phyloP scores from a whole-genome alignment of 306 rosid genomes.

The Spatholobus suberectus region DNA sequence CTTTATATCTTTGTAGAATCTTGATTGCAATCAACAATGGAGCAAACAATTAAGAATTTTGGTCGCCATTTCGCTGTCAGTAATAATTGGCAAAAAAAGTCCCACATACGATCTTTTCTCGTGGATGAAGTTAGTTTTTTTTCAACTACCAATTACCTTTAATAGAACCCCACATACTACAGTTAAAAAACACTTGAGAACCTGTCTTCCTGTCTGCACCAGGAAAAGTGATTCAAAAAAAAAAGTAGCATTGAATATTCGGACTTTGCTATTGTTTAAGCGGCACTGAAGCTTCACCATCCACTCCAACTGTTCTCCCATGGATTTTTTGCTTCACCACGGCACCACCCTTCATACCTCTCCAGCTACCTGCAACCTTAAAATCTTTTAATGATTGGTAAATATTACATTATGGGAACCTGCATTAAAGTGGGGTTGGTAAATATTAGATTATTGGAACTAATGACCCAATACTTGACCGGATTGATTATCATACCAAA shows the following conservation, averaged over 20 bases:
- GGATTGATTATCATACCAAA: too few relatives aligned
- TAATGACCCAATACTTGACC: too few relatives aligned
- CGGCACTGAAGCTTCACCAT: background rate
- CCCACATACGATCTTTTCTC: slow-evolving; percentile 35
- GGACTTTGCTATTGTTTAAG: background rate
- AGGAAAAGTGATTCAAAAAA: background rate
- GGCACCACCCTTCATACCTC: too few relatives aligned
- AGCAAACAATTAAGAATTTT: slow-evolving; percentile 14
- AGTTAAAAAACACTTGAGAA: background rate
- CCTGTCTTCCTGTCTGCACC: background rate
- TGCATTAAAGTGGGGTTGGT: too few relatives aligned
- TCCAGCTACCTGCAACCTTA: background rate
- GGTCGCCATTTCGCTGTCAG: slow-evolving; percentile 1
- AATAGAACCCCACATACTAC: slow-evolving; percentile 28
- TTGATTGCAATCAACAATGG: background rate
- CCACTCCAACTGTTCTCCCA: background rate
- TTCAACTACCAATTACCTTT: slow-evolving; percentile 34
- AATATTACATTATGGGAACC: too few relatives aligned
- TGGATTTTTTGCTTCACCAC: background rate
- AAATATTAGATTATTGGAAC: too few relatives aligned
- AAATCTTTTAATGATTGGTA: background rate
- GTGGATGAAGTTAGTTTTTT: slow-evolving; percentile 19
- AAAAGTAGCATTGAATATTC: slow-evolving; percentile 17
- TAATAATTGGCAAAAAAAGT: background rate
- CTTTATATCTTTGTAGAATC: slow-evolving; percentile 21